Conservation (phyloP, 768 basidiomycete species). For the Pleurotus platypus region DNA sequence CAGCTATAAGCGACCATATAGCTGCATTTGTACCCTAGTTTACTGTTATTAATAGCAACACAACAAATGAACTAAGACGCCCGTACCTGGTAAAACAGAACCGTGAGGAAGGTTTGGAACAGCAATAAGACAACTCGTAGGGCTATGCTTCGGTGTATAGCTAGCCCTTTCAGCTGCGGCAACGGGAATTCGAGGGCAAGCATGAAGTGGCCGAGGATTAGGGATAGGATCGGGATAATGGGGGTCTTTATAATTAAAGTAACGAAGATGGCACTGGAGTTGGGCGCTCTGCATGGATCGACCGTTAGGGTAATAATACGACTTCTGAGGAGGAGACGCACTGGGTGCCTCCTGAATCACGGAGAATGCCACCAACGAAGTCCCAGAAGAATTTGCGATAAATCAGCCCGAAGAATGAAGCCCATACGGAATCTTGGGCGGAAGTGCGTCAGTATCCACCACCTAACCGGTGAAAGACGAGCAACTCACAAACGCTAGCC, state of each 20-base stretch:
- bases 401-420: constrained; percentile 72
- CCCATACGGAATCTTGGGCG: constrained; percentile 70
- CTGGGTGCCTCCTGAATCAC: constrained; percentile 79
- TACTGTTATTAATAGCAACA: not conserved
- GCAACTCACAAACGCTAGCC: constrained; percentile 66
- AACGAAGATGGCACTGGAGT: constrained; percentile 60
- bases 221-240: constrained; percentile 64
- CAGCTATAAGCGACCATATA: constrained; percentile 75
- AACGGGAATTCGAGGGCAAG: constrained; percentile 73
- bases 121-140: constrained; percentile 60
- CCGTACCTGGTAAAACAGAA: constrained; percentile 76
- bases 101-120: constrained; percentile 56
- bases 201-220: constrained; percentile 56
- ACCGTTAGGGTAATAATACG: not conserved
- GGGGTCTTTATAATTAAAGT: constrained; percentile 75
- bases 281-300: constrained; percentile 45
- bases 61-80: not conserved
- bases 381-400: constrained; percentile 98
- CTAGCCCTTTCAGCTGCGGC: constrained; percentile 48
- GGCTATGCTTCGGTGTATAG: constrained; percentile 63
- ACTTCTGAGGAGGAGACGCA: constrained; percentile 26
- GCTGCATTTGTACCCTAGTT: constrained; percentile 78
- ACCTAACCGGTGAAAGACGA: not conserved
- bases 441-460: constrained; percentile 8
- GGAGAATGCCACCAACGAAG: constrained; percentile 78